phyloP scores from a whole-genome alignment of 1,284 basidiomycete genomes.

The Moesziomyces sp. region DNA sequence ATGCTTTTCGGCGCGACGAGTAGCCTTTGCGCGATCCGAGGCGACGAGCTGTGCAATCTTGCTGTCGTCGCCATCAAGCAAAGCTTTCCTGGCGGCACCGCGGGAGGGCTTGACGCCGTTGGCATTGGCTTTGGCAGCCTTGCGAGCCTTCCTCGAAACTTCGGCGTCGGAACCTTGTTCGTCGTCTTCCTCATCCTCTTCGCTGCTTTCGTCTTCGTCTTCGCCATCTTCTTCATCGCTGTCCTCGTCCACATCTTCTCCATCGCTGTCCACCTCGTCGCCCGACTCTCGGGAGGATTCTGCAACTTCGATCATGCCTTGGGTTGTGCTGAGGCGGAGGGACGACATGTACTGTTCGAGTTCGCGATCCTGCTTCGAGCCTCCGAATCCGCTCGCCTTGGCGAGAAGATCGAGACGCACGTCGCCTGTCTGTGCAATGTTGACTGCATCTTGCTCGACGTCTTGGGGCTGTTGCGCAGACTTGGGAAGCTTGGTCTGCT shows the following conservation, averaged over 20 bases:
- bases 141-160: constrained; percentile 74
- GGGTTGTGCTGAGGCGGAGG: constrained; percentile 37
- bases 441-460: constrained; percentile 3
- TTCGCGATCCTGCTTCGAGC: constrained; percentile 48
- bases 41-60: constrained; percentile 54
- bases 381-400: constrained; percentile 61
- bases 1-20: constrained; percentile 48
- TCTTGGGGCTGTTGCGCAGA: constrained; percentile 9
- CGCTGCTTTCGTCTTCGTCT: constrained; percentile 17
- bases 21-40: constrained; percentile 43
- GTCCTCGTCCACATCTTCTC: constrained; percentile 14
- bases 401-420: constrained; percentile 57
- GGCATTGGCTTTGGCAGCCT: constrained; percentile 74
- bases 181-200: constrained; percentile 74
- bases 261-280: constrained; percentile 14
- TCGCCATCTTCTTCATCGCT: constrained; percentile 28
- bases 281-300: constrained; percentile 1
- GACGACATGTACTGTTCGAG: constrained; percentile 57
- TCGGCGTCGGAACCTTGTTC: constrained; percentile 77
- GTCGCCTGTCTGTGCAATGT: constrained; percentile 6
- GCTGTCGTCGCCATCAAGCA: constrained; percentile 29
- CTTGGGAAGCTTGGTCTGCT: constrained; percentile 34
- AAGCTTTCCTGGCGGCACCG: constrained; percentile 36
- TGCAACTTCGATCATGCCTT: constrained; percentile 42
- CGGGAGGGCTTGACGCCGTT: constrained; percentile 66